phyloP scores from a whole-genome alignment of 768 basidiomycete genomes.

The Aureoboletus auriporus region DNA sequence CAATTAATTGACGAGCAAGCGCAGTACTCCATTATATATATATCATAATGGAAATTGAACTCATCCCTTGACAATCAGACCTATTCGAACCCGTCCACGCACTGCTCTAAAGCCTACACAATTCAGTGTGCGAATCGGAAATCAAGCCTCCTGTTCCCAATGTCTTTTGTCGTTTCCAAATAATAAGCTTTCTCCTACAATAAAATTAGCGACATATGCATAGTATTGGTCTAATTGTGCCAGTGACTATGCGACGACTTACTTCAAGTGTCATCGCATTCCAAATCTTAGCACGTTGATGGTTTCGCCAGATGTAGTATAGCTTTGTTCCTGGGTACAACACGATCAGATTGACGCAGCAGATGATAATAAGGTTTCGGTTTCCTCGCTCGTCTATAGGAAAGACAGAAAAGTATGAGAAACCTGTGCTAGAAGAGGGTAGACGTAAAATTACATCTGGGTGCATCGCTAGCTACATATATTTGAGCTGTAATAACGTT shows the following conservation, averaged over 20 bases:
- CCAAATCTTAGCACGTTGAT: conserved; percentile 51
- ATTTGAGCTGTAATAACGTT: conserved; percentile 49
- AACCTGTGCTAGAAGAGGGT: not conserved
- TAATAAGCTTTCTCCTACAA: conserved; percentile 55
- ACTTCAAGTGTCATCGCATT: conserved; percentile 50
- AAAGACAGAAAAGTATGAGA: not conserved
- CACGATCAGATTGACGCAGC: conserved; percentile 44
- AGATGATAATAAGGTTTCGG: conserved; percentile 48
- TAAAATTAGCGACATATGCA: not conserved
- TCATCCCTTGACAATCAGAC: no score
- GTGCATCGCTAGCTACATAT: conserved; percentile 55
- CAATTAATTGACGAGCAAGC: no score
- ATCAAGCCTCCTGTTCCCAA: conserved; percentile 56
- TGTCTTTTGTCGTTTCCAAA: conserved; percentile 36
- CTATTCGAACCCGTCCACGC: no score
- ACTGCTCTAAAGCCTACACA: not conserved
- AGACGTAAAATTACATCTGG: conserved; percentile 46
- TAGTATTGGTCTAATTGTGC: no score
- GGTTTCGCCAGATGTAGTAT: conserved; percentile 59
- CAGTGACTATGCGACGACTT: not conserved
- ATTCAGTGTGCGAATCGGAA: conserved; percentile 57
- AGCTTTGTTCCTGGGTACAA: conserved; percentile 52
- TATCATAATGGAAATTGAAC: no score
- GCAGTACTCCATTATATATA: no score
- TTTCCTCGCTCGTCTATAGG: conserved; percentile 55